Base-by-base conservation (phyloP, 305 asterid species). In the Fraxinus latifolia region DNA sequence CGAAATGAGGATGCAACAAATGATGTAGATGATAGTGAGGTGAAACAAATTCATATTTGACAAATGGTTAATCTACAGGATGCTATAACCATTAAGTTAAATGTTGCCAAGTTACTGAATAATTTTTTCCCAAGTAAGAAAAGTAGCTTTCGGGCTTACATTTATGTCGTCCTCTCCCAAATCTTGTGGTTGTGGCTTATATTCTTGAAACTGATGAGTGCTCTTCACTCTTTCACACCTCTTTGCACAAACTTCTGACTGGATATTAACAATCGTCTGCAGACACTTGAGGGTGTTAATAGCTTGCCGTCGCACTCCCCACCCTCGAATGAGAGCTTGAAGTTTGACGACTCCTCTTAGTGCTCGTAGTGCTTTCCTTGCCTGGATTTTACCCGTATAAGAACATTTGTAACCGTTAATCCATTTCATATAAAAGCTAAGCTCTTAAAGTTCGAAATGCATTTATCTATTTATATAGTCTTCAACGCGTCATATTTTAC, bases 291-390 rank as follows among this genome's bases (percentile, higher is more conserved):
- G 96, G 47, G 97, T 92, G 82, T 91, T 84, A 71, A 91, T 81
- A 25, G 98, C 93, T 82, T 95, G 98, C 80, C 87, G 92, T 32
- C 98, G 87, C 65, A 95, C 98, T 2, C 95, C 95, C 92, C 96
- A 90, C 21, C 98, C 98, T 0, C 98, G 97, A 58, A 95, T 91
- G 15, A 93, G 91, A 62, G 98, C 98, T 86, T 93, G 98, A 84
- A 95, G 98, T 92, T 88, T 93, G 5, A 95, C 98, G 1, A 95
- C 85, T 84, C 97, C 98, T 86, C 87, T 93, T 79, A 95, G 85
- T 81, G 98, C 98, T 80, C 91, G 81, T 44, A 95, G 83, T 70
- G 98, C 98, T 86, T 92, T 95, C 85, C 95, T 89, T 80, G 95
- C 98, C 98, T 93, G 89, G 74, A 83, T 33, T 33, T 47, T 0